Percentiles rank a stretch among this genome's conserved stretches.
Conservation (phyloP, 1,284 basidiomycete species). For the Pulchroboletus neoregius region DNA sequence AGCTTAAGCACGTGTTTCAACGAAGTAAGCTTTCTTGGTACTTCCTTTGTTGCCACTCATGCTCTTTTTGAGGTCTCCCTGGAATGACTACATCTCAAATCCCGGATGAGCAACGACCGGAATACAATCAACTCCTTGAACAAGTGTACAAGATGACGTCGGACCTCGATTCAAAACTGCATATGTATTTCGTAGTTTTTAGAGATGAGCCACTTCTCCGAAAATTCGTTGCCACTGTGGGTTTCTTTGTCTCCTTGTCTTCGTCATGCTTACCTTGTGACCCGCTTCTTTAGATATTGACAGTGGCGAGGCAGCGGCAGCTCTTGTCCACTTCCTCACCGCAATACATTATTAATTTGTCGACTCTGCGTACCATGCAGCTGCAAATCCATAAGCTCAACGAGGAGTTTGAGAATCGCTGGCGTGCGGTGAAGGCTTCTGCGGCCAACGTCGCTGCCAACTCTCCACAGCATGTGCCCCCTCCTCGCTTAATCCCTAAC, state of each 20-base stretch:
- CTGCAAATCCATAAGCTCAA: constrained; percentile 40
- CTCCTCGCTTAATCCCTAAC: constrained; percentile 12
- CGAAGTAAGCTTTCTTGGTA: constrained; percentile 29
- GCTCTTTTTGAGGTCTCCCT: constrained; percentile 13
- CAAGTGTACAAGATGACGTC: constrained; percentile 39
- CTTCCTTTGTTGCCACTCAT: constrained; percentile 16
- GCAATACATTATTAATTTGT: constrained; percentile 47
- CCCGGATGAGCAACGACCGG: constrained; percentile 48
- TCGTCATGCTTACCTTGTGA: constrained; percentile 7
- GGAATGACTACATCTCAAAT: constrained; percentile 37
- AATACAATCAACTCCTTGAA: constrained; percentile 50
- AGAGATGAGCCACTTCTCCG: constrained; percentile 45
- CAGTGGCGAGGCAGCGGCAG: constrained; percentile 49
- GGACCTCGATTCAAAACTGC: constrained; percentile 51
- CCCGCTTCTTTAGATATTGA: constrained; percentile 40
- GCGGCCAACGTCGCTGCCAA: constrained; percentile 6
- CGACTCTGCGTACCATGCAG: constrained; percentile 46
- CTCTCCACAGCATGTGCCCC: constrained; percentile 13
- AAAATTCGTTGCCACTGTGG: constrained; percentile 52
- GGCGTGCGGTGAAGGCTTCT: constrained; percentile 22
- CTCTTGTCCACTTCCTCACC: constrained; percentile 43
- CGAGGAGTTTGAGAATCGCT: constrained; percentile 37
- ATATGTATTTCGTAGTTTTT: constrained; percentile 42
- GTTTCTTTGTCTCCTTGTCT: constrained; percentile 27
- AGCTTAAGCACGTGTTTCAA: constrained; percentile 33